Conservation (phyloP, 2,329 filamentous ascomycete species). For the Phialophora expanda region DNA sequence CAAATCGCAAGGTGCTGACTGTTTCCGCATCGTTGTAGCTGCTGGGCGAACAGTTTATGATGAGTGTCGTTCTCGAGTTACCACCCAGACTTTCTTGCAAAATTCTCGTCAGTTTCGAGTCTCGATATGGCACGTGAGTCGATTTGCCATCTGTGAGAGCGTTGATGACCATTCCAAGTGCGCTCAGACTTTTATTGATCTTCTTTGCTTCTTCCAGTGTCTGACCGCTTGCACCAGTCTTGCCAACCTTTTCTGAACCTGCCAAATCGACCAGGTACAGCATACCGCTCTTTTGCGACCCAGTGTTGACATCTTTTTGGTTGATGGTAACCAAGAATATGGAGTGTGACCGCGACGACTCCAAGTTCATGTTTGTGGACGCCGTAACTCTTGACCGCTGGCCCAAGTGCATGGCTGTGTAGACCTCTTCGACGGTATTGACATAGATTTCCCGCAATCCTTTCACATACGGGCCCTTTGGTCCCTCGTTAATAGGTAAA, state of each 20-base stretch:
- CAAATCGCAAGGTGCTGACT: constrained; percentile 87
- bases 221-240: constrained; percentile 96
- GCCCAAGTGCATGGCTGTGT: constrained; percentile 93
- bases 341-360: constrained; percentile 96
- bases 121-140: constrained; percentile 92
- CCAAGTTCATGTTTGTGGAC: constrained; percentile 98
- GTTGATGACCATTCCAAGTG: constrained; percentile 99
- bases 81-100: constrained; percentile 95
- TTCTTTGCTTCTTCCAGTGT: constrained; percentile 98
- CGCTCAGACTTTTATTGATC: constrained; percentile 99
- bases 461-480: constrained; percentile 96
- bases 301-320: constrained; percentile 96
- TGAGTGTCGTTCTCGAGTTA: constrained; percentile 96
- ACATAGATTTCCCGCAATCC: constrained; percentile 94
- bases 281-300: constrained; percentile 93
- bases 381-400: constrained; percentile 88
- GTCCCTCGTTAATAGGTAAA: constrained; percentile 95
- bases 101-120: constrained; percentile 96
- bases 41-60: constrained; percentile 98
- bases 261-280: constrained; percentile 97
- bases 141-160: constrained; percentile 96
- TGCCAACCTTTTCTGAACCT: constrained; percentile 97
- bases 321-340: constrained; percentile 97
- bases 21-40: constrained; percentile 98
- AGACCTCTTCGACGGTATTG: constrained; percentile 92